phyloP scores from a whole-genome alignment of 768 basidiomycete genomes.

The Panaeolus papilionaceus region DNA sequence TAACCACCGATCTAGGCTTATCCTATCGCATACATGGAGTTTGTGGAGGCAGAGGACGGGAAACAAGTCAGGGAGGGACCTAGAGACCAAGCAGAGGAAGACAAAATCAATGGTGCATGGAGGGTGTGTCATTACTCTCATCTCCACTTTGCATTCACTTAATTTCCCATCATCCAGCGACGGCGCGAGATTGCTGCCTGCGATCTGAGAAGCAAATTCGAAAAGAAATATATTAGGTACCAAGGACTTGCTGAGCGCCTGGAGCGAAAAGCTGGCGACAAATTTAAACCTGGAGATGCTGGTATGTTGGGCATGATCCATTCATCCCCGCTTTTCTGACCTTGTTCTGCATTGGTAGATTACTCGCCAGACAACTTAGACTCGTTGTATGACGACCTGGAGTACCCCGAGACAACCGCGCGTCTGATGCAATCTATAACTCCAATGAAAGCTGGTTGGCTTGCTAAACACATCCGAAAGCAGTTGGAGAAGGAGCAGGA shows the following conservation, averaged over 20 bases:
- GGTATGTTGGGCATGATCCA: constrained; percentile 36
- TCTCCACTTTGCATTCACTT: background rate
- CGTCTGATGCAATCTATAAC: constrained; percentile 47
- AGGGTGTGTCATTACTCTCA: constrained; percentile 50
- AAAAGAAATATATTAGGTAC: constrained; percentile 58
- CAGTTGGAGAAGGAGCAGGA: constrained; percentile 57
- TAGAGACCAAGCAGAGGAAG: constrained; percentile 74
- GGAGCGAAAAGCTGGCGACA: constrained; percentile 59
- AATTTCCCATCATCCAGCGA: constrained; percentile 43
- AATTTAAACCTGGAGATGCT: constrained; percentile 46
- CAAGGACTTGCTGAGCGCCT: constrained; percentile 72
- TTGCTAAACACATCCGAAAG: constrained; percentile 59
- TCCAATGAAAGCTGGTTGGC: constrained; percentile 62
- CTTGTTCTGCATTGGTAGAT: constrained; percentile 31
- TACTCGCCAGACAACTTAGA: constrained; percentile 56
- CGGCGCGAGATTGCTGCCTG: constrained; percentile 63
- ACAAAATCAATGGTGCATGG: constrained; percentile 66
- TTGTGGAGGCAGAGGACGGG: constrained; percentile 55
- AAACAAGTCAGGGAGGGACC: constrained; percentile 62
- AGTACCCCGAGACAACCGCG: constrained; percentile 56
- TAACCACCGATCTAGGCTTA: constrained; percentile 51
- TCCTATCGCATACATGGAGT: constrained; percentile 84
- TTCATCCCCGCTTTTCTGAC: constrained; percentile 12
- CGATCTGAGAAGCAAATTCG: constrained; percentile 61
- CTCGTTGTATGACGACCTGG: constrained; percentile 67